Evolutionary conservation across 2,329 filamentous ascomycete genomes (phyloP).

Genomic region (Mycogone perniciosa): DNA sequence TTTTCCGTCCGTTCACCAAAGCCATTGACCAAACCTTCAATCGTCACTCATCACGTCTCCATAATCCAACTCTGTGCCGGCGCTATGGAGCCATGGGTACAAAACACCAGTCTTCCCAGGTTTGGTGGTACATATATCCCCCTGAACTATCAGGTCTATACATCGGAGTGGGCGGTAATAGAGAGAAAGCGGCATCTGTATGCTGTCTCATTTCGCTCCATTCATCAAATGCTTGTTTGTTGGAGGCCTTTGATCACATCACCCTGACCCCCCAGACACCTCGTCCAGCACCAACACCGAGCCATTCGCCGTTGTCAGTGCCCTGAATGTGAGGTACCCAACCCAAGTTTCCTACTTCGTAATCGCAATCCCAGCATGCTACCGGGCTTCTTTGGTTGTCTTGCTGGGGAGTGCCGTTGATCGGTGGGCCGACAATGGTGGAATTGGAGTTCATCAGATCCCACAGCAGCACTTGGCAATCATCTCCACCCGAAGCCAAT

Average conservation of each 20-base stretch:
- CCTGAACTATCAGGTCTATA: constrained; percentile 7
- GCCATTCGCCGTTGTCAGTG: constrained; percentile 70
- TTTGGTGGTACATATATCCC: constrained; percentile 8
- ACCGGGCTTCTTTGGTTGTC: constrained; percentile 62
- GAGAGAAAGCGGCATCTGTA: not conserved
- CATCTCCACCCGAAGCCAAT: constrained; percentile 85
- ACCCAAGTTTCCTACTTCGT: constrained; percentile 77
- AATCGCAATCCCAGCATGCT: constrained; percentile 78
- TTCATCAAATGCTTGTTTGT: not conserved
- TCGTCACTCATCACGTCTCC: constrained; percentile 10
- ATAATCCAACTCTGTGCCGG: constrained; percentile 6
- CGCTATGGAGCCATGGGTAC: constrained; percentile 3
- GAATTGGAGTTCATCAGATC: constrained; percentile 67
- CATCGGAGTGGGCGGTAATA: not conserved
- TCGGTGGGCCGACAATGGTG: constrained; percentile 33
- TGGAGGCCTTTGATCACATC: constrained; percentile 18
- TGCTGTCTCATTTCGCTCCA: not conserved
- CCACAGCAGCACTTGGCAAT: constrained; percentile 88
- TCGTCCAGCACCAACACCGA: constrained; percentile 73
- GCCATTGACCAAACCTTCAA: constrained; percentile 6
- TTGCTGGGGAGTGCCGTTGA: constrained; percentile 44
- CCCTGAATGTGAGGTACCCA: constrained; percentile 71
- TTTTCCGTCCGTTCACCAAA: constrained; percentile 8
- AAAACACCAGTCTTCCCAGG: constrained; percentile 6
- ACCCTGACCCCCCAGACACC: constrained; percentile 71